Conservation (phyloP, 164 flowering plant genomes). For the Chimonanthus praecox region DNA sequence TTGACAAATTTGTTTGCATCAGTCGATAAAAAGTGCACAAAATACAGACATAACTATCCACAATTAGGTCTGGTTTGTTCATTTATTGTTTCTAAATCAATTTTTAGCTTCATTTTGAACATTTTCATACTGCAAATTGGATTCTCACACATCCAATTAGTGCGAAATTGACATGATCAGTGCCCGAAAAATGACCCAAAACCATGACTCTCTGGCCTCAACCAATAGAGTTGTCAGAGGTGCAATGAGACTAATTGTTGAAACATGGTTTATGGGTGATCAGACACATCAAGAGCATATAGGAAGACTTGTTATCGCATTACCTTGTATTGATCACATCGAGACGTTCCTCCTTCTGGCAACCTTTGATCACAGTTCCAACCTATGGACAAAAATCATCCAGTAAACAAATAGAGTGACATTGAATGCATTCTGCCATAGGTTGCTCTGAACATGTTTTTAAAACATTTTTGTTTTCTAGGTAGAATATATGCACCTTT, state of each 20-base stretch:
- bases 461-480: not conserved
- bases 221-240: not conserved
- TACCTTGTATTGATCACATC: constrained; percentile 52
- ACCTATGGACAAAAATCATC: constrained; percentile 31
- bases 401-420: not conserved
- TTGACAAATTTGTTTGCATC: not conserved
- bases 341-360: constrained; percentile 84
- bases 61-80: no score
- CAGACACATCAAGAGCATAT: not conserved
- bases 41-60: not conserved
- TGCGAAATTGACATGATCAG: not conserved
- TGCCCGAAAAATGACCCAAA: not conserved
- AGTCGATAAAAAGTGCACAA: not conserved
- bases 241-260: not conserved
- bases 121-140: not conserved
- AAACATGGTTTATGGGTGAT: not conserved
- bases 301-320: not conserved
- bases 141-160: not conserved
- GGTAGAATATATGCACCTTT: constrained; percentile 38
- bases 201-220: not conserved
- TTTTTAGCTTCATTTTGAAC: not conserved
- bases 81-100: no score
- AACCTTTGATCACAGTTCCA: constrained; percentile 63
- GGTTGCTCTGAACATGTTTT: no score
- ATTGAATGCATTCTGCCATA: not conserved